These are phyloP conservation scores for Tylopilus vinaceipallidus DNA, from an alignment of 768 basidiomycete species.

Conservation along the genomic window DNA sequence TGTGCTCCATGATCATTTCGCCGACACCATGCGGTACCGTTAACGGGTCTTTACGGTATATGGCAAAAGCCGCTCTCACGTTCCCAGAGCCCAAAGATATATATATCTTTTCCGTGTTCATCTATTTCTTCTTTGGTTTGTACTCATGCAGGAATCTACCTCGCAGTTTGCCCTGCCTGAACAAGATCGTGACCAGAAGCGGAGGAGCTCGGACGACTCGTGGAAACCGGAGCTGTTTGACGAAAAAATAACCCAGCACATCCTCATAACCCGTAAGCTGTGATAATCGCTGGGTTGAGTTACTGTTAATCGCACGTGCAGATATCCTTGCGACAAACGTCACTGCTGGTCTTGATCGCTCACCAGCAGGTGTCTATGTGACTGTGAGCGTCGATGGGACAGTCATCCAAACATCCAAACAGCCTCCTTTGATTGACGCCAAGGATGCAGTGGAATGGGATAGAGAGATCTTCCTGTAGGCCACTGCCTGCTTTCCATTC, in stretches of 20 bases:
- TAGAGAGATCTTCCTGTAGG: not conserved
- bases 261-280: not conserved
- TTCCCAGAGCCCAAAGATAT: not conserved
- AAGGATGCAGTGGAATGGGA: not conserved
- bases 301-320: not conserved
- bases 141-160: not conserved
- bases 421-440: not conserved
- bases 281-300: not conserved
- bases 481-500: not conserved
- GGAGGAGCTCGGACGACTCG: not conserved
- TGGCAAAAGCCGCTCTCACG: not conserved
- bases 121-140: not conserved
- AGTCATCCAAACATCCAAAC: not conserved
- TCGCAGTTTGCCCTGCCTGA: not conserved
- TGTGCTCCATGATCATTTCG: not conserved
- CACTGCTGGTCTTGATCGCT: not conserved
- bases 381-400: not conserved
- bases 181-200: not conserved
- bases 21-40: slow-evolving; percentile 7
- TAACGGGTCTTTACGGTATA: not conserved
- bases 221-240: not conserved
- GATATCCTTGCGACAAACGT: not conserved
- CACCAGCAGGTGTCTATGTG: not conserved
- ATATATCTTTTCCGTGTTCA: not conserved
- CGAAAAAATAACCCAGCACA: not conserved